Evolutionary conservation across 2,329 filamentous ascomycete genomes (phyloP).

Genomic region (Ophiostoma fasciatum): DNA sequence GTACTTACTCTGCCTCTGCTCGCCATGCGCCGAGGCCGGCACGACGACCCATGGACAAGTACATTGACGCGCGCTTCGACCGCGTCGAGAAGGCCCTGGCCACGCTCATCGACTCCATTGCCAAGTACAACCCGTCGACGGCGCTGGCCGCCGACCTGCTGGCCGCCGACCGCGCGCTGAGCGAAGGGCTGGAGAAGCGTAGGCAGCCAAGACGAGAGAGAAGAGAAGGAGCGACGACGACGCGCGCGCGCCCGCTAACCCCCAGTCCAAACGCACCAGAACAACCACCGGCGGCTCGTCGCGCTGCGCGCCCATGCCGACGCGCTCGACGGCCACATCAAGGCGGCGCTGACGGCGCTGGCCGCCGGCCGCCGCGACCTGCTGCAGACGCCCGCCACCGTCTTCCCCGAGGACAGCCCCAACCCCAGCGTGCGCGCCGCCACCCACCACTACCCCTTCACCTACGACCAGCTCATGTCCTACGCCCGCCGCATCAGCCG

Average conservation of each 20-base stretch:
- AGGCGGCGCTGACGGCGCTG: constrained; percentile 52
- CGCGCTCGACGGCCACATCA: constrained; percentile 56
- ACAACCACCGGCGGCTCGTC: constrained; percentile 54
- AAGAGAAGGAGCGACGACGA: too few relatives aligned
- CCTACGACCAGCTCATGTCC: constrained; percentile 57
- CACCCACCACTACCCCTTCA: constrained; percentile 35
- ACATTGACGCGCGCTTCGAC: constrained; percentile 48
- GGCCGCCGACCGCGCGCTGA: constrained; percentile 53
- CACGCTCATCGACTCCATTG: constrained; percentile 61
- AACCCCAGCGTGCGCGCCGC: constrained; percentile 13
- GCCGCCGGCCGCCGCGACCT: constrained; percentile 61
- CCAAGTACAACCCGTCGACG: constrained; percentile 65
- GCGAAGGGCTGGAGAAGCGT: constrained; percentile 51
- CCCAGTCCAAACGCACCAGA: constrained; percentile 58
- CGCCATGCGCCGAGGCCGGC: not conserved
- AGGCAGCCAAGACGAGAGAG: constrained; percentile 33
- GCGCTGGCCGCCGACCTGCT: constrained; percentile 54
- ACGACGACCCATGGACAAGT: constrained; percentile 39
- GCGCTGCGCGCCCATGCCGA: constrained; percentile 51
- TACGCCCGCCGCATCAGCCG: constrained; percentile 71
- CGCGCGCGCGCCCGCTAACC: too few relatives aligned
- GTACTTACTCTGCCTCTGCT: too few relatives aligned
- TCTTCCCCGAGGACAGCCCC: constrained; percentile 28
- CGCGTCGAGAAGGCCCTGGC: constrained; percentile 52
- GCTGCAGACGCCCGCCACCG: constrained; percentile 43